These are phyloP conservation scores for Anisodus tanguticus DNA, from an alignment of 257 asterid genomes.

Conservation along the genomic window DNA sequence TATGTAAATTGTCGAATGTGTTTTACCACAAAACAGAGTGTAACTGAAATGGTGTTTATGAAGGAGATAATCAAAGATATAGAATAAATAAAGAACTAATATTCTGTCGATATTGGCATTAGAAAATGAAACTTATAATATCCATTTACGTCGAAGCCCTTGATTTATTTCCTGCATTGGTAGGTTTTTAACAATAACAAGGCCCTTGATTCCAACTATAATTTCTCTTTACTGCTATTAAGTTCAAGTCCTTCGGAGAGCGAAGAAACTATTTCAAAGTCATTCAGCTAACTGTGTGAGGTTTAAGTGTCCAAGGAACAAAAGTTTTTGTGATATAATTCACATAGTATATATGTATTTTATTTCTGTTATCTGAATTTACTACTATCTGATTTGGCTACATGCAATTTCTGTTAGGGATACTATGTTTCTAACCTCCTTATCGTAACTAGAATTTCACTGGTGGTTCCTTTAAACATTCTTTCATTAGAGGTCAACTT, in stretches of 20 bases:
- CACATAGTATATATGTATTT: slow-evolving; percentile 4
- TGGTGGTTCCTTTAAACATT: not conserved
- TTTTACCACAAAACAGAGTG: not conserved
- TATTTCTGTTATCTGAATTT: not conserved
- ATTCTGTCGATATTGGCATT: not conserved
- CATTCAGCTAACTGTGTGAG: not conserved
- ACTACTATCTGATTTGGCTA: not conserved
- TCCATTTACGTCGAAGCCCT: not conserved
- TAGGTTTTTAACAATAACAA: not conserved
- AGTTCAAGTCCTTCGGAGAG: not conserved
- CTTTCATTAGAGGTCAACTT: not conserved
- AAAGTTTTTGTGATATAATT: not conserved
- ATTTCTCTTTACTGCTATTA: not conserved
- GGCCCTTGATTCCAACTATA: not conserved
- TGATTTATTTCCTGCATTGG: not conserved
- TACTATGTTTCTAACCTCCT: not conserved
- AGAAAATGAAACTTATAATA: not conserved
- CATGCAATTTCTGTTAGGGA: not conserved
- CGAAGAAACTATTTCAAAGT: not conserved
- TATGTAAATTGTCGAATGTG: not conserved
- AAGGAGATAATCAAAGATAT: not conserved
- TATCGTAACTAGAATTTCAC: not conserved
- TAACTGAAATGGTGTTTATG: not conserved
- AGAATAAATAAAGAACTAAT: not conserved
- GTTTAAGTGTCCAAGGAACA: not conserved